These are phyloP conservation scores for Oxytropis ochrocephala DNA, from an alignment of 306 rosid species.

Conservation along the genomic window DNA sequence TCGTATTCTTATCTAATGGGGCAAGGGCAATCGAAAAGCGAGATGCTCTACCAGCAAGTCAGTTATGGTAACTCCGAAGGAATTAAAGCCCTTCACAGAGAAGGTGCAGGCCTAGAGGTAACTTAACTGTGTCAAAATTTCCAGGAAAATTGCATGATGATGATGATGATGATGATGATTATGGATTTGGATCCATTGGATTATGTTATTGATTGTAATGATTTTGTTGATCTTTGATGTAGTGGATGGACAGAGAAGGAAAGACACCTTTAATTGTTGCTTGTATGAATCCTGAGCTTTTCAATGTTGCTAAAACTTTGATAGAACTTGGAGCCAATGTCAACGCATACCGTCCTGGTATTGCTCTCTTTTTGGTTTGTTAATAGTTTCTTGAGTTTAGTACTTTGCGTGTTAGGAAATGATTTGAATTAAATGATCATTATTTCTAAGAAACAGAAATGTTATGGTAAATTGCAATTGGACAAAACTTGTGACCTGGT, in stretches of 20 bases:
- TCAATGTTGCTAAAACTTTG: conserved; percentile 61
- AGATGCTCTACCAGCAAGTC: conserved; percentile 75
- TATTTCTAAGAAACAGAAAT: background rate
- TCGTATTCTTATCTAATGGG: conserved; percentile 50
- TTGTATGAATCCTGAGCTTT: conserved; percentile 67
- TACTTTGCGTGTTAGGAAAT: background rate
- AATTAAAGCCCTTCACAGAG: conserved; percentile 66
- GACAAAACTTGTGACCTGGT: background rate
- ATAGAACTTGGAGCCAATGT: conserved; percentile 91
- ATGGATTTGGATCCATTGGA: conserved; percentile 16
- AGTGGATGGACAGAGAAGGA: conserved; percentile 78
- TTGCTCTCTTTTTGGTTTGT: background rate
- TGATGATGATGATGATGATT: background rate
- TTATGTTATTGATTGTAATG: conserved; percentile 16
- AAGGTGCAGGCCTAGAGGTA: conserved; percentile 95
- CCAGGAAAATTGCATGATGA: background rate
- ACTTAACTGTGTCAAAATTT: background rate
- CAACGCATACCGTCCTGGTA: conserved; percentile 90
- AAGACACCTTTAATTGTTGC: conserved; percentile 88
- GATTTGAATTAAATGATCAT: background rate
- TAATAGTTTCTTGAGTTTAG: background rate
- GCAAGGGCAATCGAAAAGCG: conserved; percentile 76
- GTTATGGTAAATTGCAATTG: background rate
- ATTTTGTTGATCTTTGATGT: conserved; percentile 21
- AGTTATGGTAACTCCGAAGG: conserved; percentile 67